Conservation (phyloP, 2,329 filamentous ascomycete species). For the Paecilomyces dactylethromorphus region DNA sequence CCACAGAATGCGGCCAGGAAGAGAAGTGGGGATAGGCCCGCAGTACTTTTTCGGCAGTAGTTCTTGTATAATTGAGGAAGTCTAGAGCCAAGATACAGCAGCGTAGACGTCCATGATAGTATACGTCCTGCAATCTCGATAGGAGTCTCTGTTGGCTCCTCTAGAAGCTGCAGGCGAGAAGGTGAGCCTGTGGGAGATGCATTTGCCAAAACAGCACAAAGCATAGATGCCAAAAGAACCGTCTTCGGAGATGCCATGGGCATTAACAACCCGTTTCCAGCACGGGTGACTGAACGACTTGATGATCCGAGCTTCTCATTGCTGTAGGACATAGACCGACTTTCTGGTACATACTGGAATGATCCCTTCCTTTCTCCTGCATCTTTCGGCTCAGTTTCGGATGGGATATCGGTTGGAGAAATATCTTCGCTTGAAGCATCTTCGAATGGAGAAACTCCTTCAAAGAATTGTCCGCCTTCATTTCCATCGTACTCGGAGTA, state of each 20-base stretch:
- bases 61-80: conserved; percentile 63
- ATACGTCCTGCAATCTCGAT: conserved; percentile 44
- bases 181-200: conserved; percentile 28
- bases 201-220: conserved; percentile 39
- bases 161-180: conserved; percentile 5
- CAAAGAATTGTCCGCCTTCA: conserved; percentile 22
- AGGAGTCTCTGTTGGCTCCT: conserved; percentile 18
- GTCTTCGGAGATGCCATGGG: conserved; percentile 36
- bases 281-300: conserved; percentile 19
- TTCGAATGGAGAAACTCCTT: conserved; percentile 31
- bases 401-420: conserved; percentile 10
- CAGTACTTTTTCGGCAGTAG: conserved; percentile 55
- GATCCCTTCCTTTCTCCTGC: conserved; percentile 17
- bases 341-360: conserved; percentile 10
- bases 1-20: conserved; percentile 63
- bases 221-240: conserved; percentile 37
- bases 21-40: conserved; percentile 56
- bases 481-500: conserved; percentile 20
- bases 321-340: conserved; percentile 21
- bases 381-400: conserved; percentile 23
- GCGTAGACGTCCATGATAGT: conserved; percentile 51
- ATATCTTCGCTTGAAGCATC: conserved; percentile 15
- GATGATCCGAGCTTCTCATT: conserved; percentile 28
- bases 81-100: conserved; percentile 53
- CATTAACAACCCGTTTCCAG: conserved; percentile 16